Percentiles rank a stretch among this genome's conserved stretches.
These are phyloP conservation scores for Tolypocladium sp. DNA, from an alignment of 2,329 filamentous ascomycete species.

Conservation along the genomic window DNA sequence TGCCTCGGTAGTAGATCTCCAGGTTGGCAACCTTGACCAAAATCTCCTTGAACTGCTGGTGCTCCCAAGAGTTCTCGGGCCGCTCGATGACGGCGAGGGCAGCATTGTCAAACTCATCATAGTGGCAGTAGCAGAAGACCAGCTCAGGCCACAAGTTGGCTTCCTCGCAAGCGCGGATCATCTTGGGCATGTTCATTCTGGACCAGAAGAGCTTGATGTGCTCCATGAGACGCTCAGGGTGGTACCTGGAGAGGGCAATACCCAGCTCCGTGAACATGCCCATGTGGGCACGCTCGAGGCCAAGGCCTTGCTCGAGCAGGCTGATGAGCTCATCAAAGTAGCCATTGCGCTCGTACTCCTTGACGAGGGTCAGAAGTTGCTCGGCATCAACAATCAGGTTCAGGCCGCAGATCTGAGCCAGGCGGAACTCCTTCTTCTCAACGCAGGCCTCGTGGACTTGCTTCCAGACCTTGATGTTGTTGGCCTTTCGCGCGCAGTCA, in stretches of 20 bases:
- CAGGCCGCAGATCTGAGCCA: conserved; percentile 96
- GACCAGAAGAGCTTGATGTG: conserved; percentile 98
- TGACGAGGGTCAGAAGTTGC: conserved; percentile 84
- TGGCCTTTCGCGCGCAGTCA: conserved; percentile 95
- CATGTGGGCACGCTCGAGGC: conserved; percentile 88
- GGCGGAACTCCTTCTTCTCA: conserved; percentile 95
- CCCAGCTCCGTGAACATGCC: conserved; percentile 93
- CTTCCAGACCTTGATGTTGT: conserved; percentile 99
- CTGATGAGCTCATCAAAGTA: conserved; percentile 98
- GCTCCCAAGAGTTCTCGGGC: conserved; percentile 95
- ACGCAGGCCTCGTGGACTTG: conserved; percentile 96
- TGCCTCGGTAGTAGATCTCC: conserved; percentile 95
- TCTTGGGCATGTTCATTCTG: conserved; percentile 94
- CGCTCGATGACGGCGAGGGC: conserved; percentile 97
- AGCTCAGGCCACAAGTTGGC: conserved; percentile 96
- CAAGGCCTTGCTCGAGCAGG: conserved; percentile 88
- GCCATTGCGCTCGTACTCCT: conserved; percentile 92
- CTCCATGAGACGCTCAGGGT: conserved; percentile 94
- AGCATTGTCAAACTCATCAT: conserved; percentile 97
- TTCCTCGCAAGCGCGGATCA: conserved; percentile 88
- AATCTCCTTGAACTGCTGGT: conserved; percentile 99
- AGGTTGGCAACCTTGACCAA: conserved; percentile 95
- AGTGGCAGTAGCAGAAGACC: conserved; percentile 96
- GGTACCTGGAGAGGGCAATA: conserved; percentile 87
- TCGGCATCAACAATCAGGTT: conserved; percentile 97